phyloP scores from a whole-genome alignment of 805 yeast genomes.

The Saccharomyces jurei region DNA sequence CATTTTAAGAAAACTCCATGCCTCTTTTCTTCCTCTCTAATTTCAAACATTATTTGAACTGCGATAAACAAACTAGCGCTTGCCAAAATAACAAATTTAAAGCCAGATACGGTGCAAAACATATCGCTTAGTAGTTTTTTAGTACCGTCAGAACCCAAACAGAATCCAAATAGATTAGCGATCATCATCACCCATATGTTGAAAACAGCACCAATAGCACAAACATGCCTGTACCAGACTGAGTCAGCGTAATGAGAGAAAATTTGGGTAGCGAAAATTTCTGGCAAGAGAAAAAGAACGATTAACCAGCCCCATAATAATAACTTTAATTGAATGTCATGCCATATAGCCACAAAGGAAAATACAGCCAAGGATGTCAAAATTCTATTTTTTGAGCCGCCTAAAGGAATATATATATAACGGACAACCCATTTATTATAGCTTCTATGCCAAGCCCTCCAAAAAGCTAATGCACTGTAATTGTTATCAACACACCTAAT shows the following conservation, averaged over 20 bases:
- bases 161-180: constrained; percentile 91
- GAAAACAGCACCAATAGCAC: constrained; percentile 79
- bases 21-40: constrained; percentile 78
- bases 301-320: constrained; percentile 94
- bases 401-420: constrained; percentile 85
- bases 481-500: constrained; percentile 91
- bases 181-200: constrained; percentile 98
- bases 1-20: constrained; percentile 78
- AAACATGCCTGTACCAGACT: constrained; percentile 72
- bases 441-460: constrained; percentile 99
- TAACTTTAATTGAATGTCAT: constrained; percentile 82
- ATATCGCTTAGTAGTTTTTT: constrained; percentile 54
- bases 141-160: constrained; percentile 86
- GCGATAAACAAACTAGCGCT: constrained; percentile 69
- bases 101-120: constrained; percentile 63
- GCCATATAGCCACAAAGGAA: constrained; percentile 96
- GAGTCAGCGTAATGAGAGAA: constrained; percentile 34
- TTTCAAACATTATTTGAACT: constrained; percentile 88
- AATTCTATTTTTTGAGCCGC: constrained; percentile 68
- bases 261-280: constrained; percentile 50
- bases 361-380: constrained; percentile 78
- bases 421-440: constrained; percentile 84
- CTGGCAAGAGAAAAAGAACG: constrained; percentile 82
- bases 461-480: constrained; percentile 86
- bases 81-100: constrained; percentile 51